phyloP scores from a whole-genome alignment of 78 protist species.

The Dictyostelium citrinum region DNA sequence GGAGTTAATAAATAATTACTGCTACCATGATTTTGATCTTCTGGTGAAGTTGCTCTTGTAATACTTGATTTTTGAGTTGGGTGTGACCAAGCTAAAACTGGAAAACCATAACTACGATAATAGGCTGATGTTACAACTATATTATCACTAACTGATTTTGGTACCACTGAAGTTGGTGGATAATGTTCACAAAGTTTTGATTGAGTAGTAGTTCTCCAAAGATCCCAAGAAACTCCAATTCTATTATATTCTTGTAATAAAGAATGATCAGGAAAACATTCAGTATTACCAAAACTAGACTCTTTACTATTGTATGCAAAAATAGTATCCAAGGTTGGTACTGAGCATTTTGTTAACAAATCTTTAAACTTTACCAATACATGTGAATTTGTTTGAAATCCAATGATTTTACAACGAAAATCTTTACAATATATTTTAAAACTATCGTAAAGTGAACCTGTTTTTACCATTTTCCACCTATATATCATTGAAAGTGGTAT shows the following conservation, averaged over 20 bases:
- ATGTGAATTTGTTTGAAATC: slow-evolving; percentile 38
- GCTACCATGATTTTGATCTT: background rate
- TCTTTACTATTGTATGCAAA: slow-evolving; percentile 38
- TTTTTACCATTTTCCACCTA: slow-evolving; percentile 45
- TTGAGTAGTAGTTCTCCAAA: slow-evolving; percentile 20
- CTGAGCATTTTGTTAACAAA: background rate
- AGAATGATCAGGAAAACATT: slow-evolving; percentile 1
- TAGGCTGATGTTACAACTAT: slow-evolving; percentile 17
- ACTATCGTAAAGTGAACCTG: slow-evolving; percentile 34
- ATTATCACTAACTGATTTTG: slow-evolving; percentile 19
- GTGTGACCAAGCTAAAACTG: slow-evolving; percentile 42
- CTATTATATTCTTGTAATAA: slow-evolving; percentile 38
- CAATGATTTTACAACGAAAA: slow-evolving; percentile 67
- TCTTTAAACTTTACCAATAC: background rate
- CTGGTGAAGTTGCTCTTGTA: slow-evolving; percentile 37
- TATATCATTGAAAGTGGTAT: slow-evolving; percentile 59
- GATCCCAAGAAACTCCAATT: slow-evolving; percentile 65
- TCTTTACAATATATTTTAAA: slow-evolving; percentile 71
- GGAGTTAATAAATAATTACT: slow-evolving; percentile 5
- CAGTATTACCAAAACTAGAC: background rate
- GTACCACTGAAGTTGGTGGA: slow-evolving; percentile 40
- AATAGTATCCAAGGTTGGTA: slow-evolving; percentile 1
- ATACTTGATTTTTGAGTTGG: slow-evolving; percentile 48
- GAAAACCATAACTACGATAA: slow-evolving; percentile 37
- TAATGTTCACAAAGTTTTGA: slow-evolving; percentile 19